These are phyloP conservation scores for Sonneratia caseolaris DNA, from an alignment of 345 rosid genomes.

Conservation along the genomic window DNA sequence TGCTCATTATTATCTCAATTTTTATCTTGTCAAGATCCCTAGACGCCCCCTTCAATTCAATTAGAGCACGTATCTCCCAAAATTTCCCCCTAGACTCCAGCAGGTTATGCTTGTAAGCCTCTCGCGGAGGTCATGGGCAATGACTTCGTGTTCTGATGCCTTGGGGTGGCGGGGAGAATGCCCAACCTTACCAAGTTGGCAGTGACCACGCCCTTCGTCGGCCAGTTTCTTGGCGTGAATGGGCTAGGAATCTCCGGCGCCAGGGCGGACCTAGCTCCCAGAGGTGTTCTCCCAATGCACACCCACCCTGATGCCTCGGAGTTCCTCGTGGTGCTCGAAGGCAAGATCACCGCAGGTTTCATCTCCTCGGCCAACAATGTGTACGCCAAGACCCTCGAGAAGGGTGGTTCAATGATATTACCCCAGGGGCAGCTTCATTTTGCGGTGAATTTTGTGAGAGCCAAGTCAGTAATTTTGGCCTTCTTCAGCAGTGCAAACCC, in stretches of 20 bases:
- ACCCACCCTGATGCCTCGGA: conserved; percentile 77
- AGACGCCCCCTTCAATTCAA: neutral
- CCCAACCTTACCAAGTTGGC: conserved; percentile 60
- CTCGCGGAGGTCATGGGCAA: conserved; percentile 30
- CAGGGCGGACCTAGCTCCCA: conserved; percentile 58
- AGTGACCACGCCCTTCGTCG: conserved; percentile 59
- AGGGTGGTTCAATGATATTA: conserved; percentile 63
- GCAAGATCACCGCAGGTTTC: conserved; percentile 58
- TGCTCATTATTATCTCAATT: too few relatives aligned
- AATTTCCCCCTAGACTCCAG: conserved; percentile 18
- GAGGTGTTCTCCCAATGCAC: conserved; percentile 82
- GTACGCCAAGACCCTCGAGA: conserved; percentile 36
- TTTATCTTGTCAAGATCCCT: too few relatives aligned
- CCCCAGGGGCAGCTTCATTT: conserved; percentile 83
- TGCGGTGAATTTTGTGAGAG: conserved; percentile 31
- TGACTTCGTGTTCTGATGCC: conserved; percentile 54
- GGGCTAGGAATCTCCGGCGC: conserved; percentile 71
- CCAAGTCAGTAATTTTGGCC: conserved; percentile 31
- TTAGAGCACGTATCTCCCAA: too few relatives aligned
- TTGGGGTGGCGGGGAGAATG: conserved; percentile 52
- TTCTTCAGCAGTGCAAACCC: conserved; percentile 52
- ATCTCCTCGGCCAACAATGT: conserved; percentile 44
- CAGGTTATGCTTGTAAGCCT: conserved; percentile 54
- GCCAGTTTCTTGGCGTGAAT: conserved; percentile 55
- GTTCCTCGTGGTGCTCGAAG: conserved; percentile 37